Evolutionary conservation across 345 rosid species (phyloP), one percentile per base, ranked within the genome.

Genomic region (Orychophragmus violaceus): DNA sequence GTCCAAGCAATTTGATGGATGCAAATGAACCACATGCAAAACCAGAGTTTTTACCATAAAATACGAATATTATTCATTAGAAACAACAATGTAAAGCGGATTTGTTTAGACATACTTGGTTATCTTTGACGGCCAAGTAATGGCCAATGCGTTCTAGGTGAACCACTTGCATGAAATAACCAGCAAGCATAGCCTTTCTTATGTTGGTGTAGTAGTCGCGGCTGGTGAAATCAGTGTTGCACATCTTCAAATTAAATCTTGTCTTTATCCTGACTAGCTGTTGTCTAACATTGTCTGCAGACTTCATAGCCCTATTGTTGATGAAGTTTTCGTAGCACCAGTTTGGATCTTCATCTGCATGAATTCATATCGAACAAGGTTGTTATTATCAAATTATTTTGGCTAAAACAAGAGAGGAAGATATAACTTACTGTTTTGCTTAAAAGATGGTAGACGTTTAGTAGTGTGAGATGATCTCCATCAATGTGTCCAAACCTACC

Each of bases 111-210:
- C 81, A 28, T 72, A 89, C 97, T 62, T 90, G 97, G 68, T 93
- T 93, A 76, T 93, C 98, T 93, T 94, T n/a, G n/a, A n/a, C n/a
- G n/a, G n/a, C n/a, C n/a, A n/a, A n/a, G n/a, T n/a, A n/a, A n/a
- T n/a, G n/a, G 46, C 96, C 96, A 10, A 90, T 83, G 42, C 84
- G 85, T 71, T 89, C 98, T 52, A 89, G 68, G 61, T 91, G 98
- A 60, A 90, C 98, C 64, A 91, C 98, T 76, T 91, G 98, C 98
- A 89, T 91, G 74, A 91, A 91, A 75, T 89, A 89, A 29, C 98
- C 98, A 4, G 89, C 80, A 14, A 91, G 81, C 82, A 89, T 74
- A 35, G 98, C 89, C 84, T 87, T 93, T 64, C 98, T 77, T 48
- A 93, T 93, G 87, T 90, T 93, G 80, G 85, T 41, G 4, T 90